A percentile compares a stretch with the other conserved stretches of the same genome.
These are phyloP conservation scores for Cryptosporidium meleagridis DNA, from an alignment of 169 alveolate genomes.

Conservation along the genomic window DNA sequence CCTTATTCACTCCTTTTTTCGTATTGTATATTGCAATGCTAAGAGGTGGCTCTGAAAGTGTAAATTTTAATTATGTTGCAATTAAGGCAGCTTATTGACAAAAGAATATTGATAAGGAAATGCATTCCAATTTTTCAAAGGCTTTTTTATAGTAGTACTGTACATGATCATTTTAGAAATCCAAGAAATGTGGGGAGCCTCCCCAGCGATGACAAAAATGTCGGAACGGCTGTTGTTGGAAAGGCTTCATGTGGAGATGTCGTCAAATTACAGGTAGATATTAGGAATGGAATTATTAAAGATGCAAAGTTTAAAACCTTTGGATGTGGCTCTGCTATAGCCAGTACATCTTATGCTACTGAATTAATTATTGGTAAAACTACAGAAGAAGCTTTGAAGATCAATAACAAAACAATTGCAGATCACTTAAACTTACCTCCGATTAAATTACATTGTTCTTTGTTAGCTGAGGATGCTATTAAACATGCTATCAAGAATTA, in stretches of 20 bases:
- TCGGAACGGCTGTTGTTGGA: conserved; percentile 98
- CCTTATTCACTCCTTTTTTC: neutral
- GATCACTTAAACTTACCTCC: conserved; percentile 97
- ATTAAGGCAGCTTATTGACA: neutral
- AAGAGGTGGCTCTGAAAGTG: neutral
- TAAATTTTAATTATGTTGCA: neutral
- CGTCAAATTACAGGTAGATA: conserved; percentile 94
- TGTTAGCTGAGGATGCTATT: conserved; percentile 98
- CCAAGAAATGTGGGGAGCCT: conserved; percentile 93
- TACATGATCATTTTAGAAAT: conserved; percentile 92
- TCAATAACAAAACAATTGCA: conserved; percentile 93
- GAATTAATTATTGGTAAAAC: conserved; percentile 96
- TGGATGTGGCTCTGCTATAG: conserved; percentile 99
- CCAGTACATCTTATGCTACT: conserved; percentile 97
- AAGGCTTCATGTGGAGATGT: conserved; percentile 99
- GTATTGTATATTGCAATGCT: too few relatives aligned
- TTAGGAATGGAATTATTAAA: conserved; percentile 91
- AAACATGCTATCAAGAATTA: conserved; percentile 94
- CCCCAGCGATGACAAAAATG: conserved; percentile 78
- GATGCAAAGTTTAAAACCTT: conserved; percentile 97
- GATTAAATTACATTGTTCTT: conserved; percentile 97
- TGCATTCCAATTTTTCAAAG: conserved; percentile 66
- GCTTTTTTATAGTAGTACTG: conserved; percentile 84
- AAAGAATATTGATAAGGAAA: neutral
- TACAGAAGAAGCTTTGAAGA: conserved; percentile 93